Evolutionary conservation across 805 yeast genomes (phyloP).

Genomic region (Cyberlindnera galapagoensis): DNA sequence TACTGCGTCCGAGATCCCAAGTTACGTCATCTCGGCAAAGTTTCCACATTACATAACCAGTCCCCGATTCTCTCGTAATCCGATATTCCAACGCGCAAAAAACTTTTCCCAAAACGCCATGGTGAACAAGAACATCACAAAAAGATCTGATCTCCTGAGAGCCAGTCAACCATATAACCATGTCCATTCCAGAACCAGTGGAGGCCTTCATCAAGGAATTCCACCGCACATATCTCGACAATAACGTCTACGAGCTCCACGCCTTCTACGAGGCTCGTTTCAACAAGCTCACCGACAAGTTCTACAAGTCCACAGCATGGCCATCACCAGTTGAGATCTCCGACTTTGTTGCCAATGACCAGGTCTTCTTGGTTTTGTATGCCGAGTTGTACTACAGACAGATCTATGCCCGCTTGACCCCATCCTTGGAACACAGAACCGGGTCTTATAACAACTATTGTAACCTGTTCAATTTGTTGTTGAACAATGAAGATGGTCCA

Average conservation of each 20-base stretch:
- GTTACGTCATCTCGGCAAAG: neutral
- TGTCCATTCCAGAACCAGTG: conserved; percentile 37
- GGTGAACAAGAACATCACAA: too few species aligned
- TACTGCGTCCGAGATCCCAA: neutral
- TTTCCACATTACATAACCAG: neutral
- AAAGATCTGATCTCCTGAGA: neutral
- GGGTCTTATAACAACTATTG: conserved; percentile 45
- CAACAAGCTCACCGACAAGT: conserved; percentile 39
- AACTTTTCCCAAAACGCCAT: neutral
- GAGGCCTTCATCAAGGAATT: conserved; percentile 36
- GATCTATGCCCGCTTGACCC: conserved; percentile 37
- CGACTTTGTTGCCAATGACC: conserved; percentile 38
- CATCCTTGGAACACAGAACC: conserved; percentile 38
- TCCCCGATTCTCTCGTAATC: too few species aligned
- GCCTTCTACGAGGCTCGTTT: conserved; percentile 39
- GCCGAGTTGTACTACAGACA: conserved; percentile 46
- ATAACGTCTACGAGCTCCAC: conserved; percentile 36
- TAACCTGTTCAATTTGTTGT: conserved; percentile 37
- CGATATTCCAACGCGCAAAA: too few species aligned
- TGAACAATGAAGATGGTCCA: conserved; percentile 37
- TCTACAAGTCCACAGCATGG: conserved; percentile 37
- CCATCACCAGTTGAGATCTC: conserved; percentile 40
- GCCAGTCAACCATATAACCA: too few species aligned
- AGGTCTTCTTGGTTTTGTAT: conserved; percentile 38
- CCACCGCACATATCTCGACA: conserved; percentile 35